Evolutionary conservation across 768 basidiomycete genomes (phyloP), one percentile per base, ranked within the genome.

Genomic region (Suillus subaureus): DNA sequence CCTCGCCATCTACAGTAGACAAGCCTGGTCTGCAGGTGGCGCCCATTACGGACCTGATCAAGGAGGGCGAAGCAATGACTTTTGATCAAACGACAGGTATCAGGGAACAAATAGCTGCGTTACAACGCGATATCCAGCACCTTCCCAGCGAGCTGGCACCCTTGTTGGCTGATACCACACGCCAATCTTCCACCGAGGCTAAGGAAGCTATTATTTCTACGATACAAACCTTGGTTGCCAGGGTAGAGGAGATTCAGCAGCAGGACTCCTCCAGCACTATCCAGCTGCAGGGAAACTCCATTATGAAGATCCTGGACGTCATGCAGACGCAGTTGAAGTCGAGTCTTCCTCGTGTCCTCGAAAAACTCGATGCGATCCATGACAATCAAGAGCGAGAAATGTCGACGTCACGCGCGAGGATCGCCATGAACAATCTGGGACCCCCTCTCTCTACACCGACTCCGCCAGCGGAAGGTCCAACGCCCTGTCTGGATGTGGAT

Each of bases 271-370:
- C 61, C 21, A 63, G 57, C n/a, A 65, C 66, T 23, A 65, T 65
- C 52, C 39, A 63, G 16, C 43, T 65, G 15, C 68, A 64, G 28
- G 58, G 71, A 45, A 68, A 74, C 21, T 66, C 65, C 6, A 69
- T 82, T 7, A 62, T 74, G 35, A 73, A 69, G 40, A 78, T 77
- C 63, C 68, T 85, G 45, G 81, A 79, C 35, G 81, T 76, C 18
- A 73, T 86, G 49, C 76, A 79, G 61, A 61, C 64, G 3, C 79
- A 79, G n/a, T 69, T 88, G 61, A 76, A 75, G 15, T 70, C 71
- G 9, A 74, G 82, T 42, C 72, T 82, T 42, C 79, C 81, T 13
- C 65, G 74, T 7, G 68, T 85, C 43, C 63, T 77, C 31, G 74
- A 73, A 39, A 79, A 75, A 63, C 70, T 80, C 18, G 65, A 68